phyloP scores from a whole-genome alignment of 176 grass and related monocot genomes.

The Oryza meyeriana region DNA sequence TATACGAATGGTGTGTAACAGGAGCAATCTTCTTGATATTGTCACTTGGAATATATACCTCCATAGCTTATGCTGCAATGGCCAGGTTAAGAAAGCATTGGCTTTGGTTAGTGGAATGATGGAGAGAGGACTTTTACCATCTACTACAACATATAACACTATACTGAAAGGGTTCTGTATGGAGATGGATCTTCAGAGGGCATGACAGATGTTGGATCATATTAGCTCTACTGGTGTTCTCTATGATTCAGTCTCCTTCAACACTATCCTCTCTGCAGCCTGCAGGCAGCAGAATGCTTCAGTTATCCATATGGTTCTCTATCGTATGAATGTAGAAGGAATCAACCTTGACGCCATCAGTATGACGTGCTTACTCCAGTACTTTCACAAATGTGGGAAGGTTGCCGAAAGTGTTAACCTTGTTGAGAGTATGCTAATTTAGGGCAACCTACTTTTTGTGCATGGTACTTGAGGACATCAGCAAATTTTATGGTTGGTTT shows the following conservation, averaged over 20 bases:
- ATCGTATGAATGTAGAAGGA: constrained; percentile 23
- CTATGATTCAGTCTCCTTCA: constrained; percentile 25
- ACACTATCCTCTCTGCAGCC: constrained; percentile 21
- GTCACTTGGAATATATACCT: background rate
- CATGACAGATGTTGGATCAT: background rate
- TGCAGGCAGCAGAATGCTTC: constrained; percentile 28
- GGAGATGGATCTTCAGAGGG: constrained; percentile 3
- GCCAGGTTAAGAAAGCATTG: background rate
- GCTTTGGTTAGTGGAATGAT: background rate
- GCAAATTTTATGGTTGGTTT: background rate
- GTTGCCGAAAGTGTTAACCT: constrained; percentile 13
- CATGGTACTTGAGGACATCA: background rate
- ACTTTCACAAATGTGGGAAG: constrained; percentile 14
- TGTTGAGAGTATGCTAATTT: background rate
- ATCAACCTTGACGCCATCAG: constrained; percentile 20
- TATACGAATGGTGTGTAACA: background rate
- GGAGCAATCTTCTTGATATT: background rate
- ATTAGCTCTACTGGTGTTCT: background rate
- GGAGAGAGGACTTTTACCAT: background rate
- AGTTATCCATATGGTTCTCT: constrained; percentile 23
- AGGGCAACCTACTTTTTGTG: background rate
- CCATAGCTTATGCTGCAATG: constrained; percentile 1
- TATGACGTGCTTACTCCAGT: constrained; percentile 28
- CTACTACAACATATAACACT: background rate
- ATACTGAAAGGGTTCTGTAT: background rate